Evolutionary conservation across 83 land plant species (phyloP).

Genomic region (Diphasiastrum complanatum): DNA sequence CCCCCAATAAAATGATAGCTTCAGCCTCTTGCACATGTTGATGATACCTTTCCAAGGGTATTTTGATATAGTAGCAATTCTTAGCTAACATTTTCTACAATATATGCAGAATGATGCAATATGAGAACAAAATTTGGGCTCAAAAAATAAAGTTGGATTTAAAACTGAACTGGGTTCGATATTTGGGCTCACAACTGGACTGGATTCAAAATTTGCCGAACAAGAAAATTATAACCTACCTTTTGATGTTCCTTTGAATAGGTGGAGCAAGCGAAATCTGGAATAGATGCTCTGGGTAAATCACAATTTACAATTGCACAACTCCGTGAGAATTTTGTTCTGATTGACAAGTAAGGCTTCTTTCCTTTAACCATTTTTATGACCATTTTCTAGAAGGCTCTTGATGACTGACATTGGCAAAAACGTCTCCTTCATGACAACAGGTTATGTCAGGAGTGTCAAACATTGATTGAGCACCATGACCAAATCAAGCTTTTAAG

Average conservation of each 20-base stretch:
- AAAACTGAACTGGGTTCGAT: no score
- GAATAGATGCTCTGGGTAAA: constrained; percentile 67
- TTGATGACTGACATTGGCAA: no score
- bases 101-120: no score
- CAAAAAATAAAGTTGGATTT: no score
- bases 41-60: no score
- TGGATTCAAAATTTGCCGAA: background rate
- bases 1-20: no score
- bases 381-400: background rate
- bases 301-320: constrained; percentile 59
- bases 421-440: background rate
- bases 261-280: constrained; percentile 95
- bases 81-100: no score
- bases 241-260: no score
- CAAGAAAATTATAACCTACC: constrained; percentile 13
- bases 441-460: constrained; percentile 95
- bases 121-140: no score
- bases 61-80: no score
- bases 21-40: no score
- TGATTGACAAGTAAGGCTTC: constrained; percentile 91
- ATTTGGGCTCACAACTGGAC: background rate
- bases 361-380: no score
- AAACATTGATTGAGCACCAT: constrained; percentile 91
- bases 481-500: constrained; percentile 96
- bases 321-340: constrained; percentile 68